Percentiles rank a stretch among this genome's conserved stretches.
These are phyloP conservation scores for Arabidopsis lyrata DNA, from an alignment of 441 rosid species.

Conservation along the genomic window DNA sequence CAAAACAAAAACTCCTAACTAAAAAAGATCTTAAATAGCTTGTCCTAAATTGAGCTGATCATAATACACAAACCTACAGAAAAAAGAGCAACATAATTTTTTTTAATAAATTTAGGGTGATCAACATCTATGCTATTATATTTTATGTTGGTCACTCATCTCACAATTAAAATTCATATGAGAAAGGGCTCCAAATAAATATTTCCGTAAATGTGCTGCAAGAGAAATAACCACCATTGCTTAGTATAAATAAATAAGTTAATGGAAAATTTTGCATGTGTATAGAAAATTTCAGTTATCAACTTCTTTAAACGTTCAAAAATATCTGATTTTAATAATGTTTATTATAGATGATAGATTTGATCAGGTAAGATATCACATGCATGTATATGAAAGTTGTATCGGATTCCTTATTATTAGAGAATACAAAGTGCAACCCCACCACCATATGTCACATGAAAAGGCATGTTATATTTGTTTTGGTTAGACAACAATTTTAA, in stretches of 20 bases:
- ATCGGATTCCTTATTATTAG: conserved; percentile 17
- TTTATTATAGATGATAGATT: conserved; percentile 2
- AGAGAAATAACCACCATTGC: not conserved
- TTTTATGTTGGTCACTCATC: not conserved
- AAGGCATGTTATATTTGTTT: conserved; percentile 38
- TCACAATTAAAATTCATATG: not conserved
- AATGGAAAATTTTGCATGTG: not conserved
- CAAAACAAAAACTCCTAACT: not conserved
- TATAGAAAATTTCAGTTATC: not conserved
- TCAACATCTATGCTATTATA: not conserved
- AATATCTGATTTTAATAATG: not conserved
- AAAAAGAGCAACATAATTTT: not conserved
- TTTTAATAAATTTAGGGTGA: not conserved
- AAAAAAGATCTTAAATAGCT: not conserved
- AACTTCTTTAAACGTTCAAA: not conserved
- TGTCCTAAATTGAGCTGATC: not conserved
- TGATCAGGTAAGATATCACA: not conserved
- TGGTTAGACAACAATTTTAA: conserved; percentile 34
- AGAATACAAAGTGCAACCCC: conserved; percentile 31
- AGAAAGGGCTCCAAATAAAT: not conserved
- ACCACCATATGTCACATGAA: conserved; percentile 39
- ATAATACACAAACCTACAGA: not conserved
- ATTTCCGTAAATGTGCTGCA: not conserved
- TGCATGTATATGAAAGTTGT: conserved; percentile 18
- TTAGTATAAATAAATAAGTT: not conserved